These are phyloP conservation scores for Speleostelium caveatum DNA, from an alignment of 78 protist species.

Conservation along the genomic window DNA sequence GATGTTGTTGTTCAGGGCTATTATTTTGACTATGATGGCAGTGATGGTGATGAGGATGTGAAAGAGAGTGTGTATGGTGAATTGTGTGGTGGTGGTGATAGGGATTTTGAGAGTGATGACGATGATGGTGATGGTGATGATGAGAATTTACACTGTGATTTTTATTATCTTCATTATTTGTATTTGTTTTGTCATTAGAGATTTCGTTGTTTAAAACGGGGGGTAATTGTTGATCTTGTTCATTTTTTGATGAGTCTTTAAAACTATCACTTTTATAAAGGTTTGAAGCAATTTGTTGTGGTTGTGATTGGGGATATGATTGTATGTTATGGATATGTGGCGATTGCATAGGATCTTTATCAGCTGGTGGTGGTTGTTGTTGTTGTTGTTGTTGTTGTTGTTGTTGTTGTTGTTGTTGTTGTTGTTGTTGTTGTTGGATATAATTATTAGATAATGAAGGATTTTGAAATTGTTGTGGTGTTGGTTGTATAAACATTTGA, in stretches of 20 bases:
- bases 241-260: no score
- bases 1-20: not conserved
- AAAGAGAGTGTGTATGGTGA: not conserved
- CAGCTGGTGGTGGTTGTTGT: no score
- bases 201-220: not conserved
- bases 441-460: no score
- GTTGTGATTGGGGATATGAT: no score
- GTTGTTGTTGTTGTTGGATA: constrained; percentile 12
- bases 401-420: not conserved
- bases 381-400: constrained; percentile 7
- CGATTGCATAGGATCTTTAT: no score
- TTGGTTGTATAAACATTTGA: no score
- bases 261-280: no score
- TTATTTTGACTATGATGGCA: not conserved
- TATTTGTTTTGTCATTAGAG: constrained; percentile 21
- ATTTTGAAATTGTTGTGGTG: no score
- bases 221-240: no score
- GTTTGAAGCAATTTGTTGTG: no score
- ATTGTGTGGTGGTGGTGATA: not conserved
- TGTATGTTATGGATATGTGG: no score
- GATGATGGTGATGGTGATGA: not conserved
- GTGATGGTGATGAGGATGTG: not conserved
- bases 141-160: not conserved
- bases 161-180: no score
- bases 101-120: not conserved